Percentiles rank a stretch among this genome's conserved stretches.
These are phyloP conservation scores for Sporisorium sorghi DNA, from an alignment of 1,284 basidiomycete genomes.

Conservation along the genomic window DNA sequence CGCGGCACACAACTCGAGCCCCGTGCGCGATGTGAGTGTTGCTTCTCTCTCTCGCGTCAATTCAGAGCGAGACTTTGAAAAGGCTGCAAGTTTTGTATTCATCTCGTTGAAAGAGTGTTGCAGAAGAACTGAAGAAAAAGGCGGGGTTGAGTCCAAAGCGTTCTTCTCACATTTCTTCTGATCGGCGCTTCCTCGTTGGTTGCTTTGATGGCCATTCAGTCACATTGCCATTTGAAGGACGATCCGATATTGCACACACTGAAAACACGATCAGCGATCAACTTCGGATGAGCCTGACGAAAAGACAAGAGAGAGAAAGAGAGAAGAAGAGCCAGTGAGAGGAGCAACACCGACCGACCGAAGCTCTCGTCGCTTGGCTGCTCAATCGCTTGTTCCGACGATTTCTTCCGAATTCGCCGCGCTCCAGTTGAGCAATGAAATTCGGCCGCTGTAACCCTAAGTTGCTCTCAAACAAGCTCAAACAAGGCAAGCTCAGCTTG, in stretches of 20 bases:
- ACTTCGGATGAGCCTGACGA: neutral
- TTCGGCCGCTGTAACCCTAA: neutral
- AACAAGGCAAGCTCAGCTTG: neutral
- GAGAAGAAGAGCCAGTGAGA: neutral
- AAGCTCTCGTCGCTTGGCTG: neutral
- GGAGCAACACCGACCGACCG: neutral
- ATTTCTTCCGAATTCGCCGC: conserved; percentile 36
- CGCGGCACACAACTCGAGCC: neutral
- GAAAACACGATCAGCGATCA: too few relatives aligned
- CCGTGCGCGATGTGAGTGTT: conserved; percentile 3
- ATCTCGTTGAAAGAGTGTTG: neutral
- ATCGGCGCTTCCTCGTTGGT: conserved; percentile 4
- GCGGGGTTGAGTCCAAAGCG: conserved; percentile 5
- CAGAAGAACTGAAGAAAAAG: conserved; percentile 1
- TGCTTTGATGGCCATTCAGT: neutral
- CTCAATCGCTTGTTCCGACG: conserved; percentile 20
- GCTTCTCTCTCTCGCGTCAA: neutral
- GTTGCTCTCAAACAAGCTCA: neutral
- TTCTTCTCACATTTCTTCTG: neutral
- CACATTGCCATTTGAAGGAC: too few relatives aligned
- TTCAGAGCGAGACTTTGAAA: neutral
- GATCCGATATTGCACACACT: neutral
- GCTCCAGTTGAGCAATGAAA: too few relatives aligned
- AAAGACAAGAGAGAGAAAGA: neutral
- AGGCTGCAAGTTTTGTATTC: neutral